These are phyloP conservation scores for Mortierella sp. DNA, from an alignment of 371 early-diverging fungal species.

Conservation along the genomic window DNA sequence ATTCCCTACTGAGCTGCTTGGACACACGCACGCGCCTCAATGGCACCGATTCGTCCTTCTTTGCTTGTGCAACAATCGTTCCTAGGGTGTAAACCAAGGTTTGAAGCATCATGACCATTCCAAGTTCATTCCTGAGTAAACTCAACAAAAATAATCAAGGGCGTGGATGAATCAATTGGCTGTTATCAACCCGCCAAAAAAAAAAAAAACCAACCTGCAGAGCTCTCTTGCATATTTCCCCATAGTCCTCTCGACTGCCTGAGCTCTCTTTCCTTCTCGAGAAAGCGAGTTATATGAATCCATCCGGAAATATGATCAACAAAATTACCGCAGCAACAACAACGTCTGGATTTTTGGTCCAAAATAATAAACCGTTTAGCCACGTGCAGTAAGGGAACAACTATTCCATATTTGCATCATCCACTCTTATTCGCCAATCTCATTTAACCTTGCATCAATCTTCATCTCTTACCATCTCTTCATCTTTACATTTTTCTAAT, in stretches of 20 bases:
- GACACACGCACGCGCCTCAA: background rate
- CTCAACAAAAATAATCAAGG: background rate
- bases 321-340: background rate
- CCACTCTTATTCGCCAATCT: background rate
- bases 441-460: background rate
- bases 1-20: background rate
- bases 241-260: no score
- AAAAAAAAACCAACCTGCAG: background rate
- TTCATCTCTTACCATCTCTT: slow-evolving; percentile 7
- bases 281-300: no score
- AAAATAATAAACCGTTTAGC: background rate
- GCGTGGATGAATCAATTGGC: background rate
- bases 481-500: background rate
- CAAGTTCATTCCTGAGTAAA: background rate
- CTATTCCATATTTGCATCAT: background rate
- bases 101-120: background rate
- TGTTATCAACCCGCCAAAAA: background rate
- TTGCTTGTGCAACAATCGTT: background rate
- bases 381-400: slow-evolving; percentile 1
- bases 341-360: no score
- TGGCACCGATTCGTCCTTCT: background rate
- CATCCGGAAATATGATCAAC: no score
- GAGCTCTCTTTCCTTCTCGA: no score
- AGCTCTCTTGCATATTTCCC: no score
- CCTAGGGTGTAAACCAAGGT: slow-evolving; percentile 10